A percentile compares a stretch with the other conserved stretches of the same genome.
phyloP scores from a whole-genome alignment of 768 basidiomycete species.

The Russula ochroleuca region DNA sequence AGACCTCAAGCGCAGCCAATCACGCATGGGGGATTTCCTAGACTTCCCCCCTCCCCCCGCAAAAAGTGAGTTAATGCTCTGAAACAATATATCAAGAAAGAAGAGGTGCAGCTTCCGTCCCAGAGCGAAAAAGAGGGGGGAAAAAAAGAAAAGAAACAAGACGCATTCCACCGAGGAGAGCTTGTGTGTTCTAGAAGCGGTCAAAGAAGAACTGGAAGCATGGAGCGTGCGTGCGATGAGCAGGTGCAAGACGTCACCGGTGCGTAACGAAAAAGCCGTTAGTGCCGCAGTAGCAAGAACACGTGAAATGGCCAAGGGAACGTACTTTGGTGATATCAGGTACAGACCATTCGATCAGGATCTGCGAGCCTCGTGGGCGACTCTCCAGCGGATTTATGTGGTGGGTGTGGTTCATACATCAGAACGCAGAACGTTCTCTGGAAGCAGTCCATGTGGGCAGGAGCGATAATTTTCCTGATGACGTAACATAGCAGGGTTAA shows the following conservation, averaged over 20 bases:
- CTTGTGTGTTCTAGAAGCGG: constrained; percentile 20
- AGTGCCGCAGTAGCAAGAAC: neutral
- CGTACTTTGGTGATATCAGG: constrained; percentile 5
- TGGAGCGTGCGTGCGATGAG: constrained; percentile 19
- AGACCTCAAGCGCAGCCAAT: neutral
- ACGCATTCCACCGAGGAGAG: constrained; percentile 4
- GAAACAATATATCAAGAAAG: constrained; percentile 18
- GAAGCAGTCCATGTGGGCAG: constrained; percentile 5
- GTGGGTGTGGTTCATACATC: neutral
- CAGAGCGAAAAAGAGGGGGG: neutral
- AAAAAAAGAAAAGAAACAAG: neutral
- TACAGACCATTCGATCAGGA: constrained; percentile 8
- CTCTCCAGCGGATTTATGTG: neutral
- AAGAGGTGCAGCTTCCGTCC: constrained; percentile 12
- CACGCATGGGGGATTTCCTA: neutral
- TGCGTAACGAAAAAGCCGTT: constrained; percentile 9
- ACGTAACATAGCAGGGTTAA: constrained; percentile 3
- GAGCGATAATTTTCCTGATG: neutral
- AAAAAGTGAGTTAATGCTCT: neutral
- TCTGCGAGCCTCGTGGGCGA: constrained; percentile 19
- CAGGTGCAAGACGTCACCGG: constrained; percentile 7
- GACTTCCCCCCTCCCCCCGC: neutral
- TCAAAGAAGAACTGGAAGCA: constrained; percentile 15
- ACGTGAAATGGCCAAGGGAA: neutral
- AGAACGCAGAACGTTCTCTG: neutral